These are phyloP conservation scores for Bacterosira constricta DNA, from an alignment of 108 stramenopile genomes.

Conservation along the genomic window DNA sequence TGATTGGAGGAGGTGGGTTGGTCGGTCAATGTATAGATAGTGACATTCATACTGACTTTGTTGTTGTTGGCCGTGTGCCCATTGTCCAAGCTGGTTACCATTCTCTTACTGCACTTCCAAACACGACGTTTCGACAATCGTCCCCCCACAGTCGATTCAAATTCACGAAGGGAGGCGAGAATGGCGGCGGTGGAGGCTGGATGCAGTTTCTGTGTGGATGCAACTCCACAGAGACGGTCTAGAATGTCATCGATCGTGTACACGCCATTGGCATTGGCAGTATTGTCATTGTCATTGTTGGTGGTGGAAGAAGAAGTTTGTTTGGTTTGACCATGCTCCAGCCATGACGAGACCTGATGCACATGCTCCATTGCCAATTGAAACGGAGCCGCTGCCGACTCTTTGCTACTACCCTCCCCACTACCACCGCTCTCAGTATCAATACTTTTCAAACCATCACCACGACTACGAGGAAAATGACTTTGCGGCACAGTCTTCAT, in stretches of 20 bases:
- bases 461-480: constrained; percentile 36
- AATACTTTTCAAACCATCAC: background rate
- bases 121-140: constrained; percentile 17
- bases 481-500: constrained; percentile 60
- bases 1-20: constrained; percentile 11
- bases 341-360: constrained; percentile 39
- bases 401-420: background rate
- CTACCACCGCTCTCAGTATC: background rate
- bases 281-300: too few species aligned
- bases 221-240: constrained; percentile 22
- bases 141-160: constrained; percentile 17
- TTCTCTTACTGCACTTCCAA: constrained; percentile 4
- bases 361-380: constrained; percentile 45
- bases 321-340: too few species aligned
- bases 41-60: background rate
- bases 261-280: too few species aligned
- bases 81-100: background rate
- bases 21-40: constrained; percentile 32
- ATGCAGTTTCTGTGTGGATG: constrained; percentile 3
- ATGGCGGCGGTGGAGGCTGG: constrained; percentile 24
- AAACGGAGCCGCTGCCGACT: constrained; percentile 17
- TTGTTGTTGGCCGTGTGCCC: background rate
- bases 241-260: constrained; percentile 25
- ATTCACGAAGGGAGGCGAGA: constrained; percentile 20
- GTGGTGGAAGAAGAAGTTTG: too few species aligned